A percentile compares a stretch with the other conserved stretches of the same genome.
These are phyloP conservation scores for Austroboletus niveus DNA, from an alignment of 1,284 basidiomycete genomes.

Conservation along the genomic window DNA sequence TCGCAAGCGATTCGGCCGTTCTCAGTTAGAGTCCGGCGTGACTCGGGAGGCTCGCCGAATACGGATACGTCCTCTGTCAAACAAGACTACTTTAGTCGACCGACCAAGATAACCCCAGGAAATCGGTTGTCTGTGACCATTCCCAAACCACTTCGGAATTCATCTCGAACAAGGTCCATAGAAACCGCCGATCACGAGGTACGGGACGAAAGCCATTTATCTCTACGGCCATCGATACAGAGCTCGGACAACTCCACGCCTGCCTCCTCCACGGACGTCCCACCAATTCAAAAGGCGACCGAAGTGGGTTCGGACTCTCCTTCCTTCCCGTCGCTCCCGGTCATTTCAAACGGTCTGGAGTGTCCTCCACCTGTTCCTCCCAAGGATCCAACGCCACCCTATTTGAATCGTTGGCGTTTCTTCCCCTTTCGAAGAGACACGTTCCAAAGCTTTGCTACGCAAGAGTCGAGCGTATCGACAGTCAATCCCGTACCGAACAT, in stretches of 20 bases:
- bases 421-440: constrained; percentile 48
- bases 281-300: constrained; percentile 1
- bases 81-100: constrained; percentile 24
- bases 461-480: constrained; percentile 25
- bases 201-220: constrained; percentile 3
- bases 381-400: constrained; percentile 32
- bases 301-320: constrained; percentile 8
- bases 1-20: constrained; percentile 53
- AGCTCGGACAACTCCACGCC: constrained; percentile 18
- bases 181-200: constrained; percentile 14
- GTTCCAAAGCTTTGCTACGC: constrained; percentile 30
- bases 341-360: constrained; percentile 20
- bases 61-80: constrained; percentile 22
- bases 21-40: constrained; percentile 41
- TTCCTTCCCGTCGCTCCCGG: constrained; percentile 5
- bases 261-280: constrained; percentile 15
- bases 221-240: constrained; percentile 10
- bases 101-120: constrained; percentile 10
- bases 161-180: constrained; percentile 14
- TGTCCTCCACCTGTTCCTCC: constrained; percentile 27
- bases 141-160: constrained; percentile 18
- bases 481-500: constrained; percentile 32
- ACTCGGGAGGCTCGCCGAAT: constrained; percentile 39
- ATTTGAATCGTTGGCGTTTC: constrained; percentile 55
- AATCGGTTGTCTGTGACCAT: constrained; percentile 23